Conservation (phyloP, 305 asterid genomes). For the Solanum hybrid region DNA sequence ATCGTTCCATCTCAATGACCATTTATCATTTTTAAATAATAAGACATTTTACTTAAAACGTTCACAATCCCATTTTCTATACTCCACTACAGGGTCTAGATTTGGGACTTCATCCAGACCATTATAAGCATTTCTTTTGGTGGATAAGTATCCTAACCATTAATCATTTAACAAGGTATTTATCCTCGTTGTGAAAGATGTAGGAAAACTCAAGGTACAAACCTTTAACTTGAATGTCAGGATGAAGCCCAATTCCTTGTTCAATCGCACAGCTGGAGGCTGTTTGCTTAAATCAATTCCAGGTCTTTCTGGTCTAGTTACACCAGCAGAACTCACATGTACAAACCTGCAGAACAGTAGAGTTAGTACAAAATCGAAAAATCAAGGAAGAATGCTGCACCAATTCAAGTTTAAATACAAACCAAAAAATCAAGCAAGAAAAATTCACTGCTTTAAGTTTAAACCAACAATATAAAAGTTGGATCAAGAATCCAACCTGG, state of each 20-base stretch:
- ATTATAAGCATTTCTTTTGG: neutral
- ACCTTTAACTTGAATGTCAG: constrained; percentile 96
- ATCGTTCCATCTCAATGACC: neutral
- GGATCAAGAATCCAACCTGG: constrained; percentile 39
- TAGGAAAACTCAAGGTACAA: neutral
- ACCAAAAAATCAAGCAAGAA: neutral
- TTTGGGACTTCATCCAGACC: neutral
- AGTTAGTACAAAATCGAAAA: neutral
- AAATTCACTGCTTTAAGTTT: neutral
- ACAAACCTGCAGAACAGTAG: constrained; percentile 41
- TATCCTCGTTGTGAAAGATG: neutral
- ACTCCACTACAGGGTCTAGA: neutral
- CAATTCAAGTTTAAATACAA: neutral
- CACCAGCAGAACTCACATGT: constrained; percentile 96
- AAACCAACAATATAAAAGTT: neutral
- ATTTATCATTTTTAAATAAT: neutral
- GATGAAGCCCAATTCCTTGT: constrained; percentile 80
- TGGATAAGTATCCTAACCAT: neutral
- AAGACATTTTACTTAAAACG: neutral
- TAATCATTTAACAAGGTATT: neutral
- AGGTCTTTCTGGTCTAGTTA: constrained; percentile 94
- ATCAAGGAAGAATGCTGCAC: neutral
- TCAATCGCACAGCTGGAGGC: constrained; percentile 95
- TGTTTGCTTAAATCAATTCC: constrained; percentile 94
- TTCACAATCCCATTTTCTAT: neutral